A percentile compares a stretch with the other conserved stretches of the same genome.
These are phyloP conservation scores for Ustilago tritici DNA, from an alignment of 1,284 basidiomycete species.

Conservation along the genomic window DNA sequence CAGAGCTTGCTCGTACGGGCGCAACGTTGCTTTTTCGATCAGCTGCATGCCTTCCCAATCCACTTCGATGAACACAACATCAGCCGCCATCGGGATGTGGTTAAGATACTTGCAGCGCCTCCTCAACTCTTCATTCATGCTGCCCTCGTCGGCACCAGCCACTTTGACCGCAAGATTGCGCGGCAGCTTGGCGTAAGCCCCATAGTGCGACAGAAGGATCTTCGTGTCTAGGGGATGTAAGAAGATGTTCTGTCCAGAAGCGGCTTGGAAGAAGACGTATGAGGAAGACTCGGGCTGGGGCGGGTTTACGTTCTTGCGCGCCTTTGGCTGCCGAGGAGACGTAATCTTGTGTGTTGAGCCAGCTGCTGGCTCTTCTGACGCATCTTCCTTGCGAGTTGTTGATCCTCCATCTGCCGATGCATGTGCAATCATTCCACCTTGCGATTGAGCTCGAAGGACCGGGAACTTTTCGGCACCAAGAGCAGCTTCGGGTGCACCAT, in stretches of 20 bases:
- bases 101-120: constrained; percentile 94
- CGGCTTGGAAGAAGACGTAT: constrained; percentile 96
- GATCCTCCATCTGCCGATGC: constrained; percentile 12
- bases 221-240: constrained; percentile 95
- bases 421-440: constrained; percentile 29
- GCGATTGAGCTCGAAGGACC: constrained; percentile 31
- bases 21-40: constrained; percentile 51
- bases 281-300: constrained; percentile 60
- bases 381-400: constrained; percentile 1
- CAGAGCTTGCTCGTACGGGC: constrained; percentile 62
- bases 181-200: constrained; percentile 86
- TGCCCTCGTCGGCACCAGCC: constrained; percentile 77
- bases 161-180: constrained; percentile 82
- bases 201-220: constrained; percentile 87
- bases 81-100: constrained; percentile 89
- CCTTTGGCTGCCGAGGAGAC: constrained; percentile 21
- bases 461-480: constrained; percentile 44
- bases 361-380: constrained; percentile 3
- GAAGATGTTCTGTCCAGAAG: constrained; percentile 90
- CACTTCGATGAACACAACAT: constrained; percentile 93
- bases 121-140: constrained; percentile 89
- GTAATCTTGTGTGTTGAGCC: constrained; percentile 9
- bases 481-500: constrained; percentile 35
- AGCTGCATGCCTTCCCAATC: constrained; percentile 72
- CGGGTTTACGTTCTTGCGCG: constrained; percentile 60